Base-by-base conservation (phyloP, 768 basidiomycete species). In the Suillus occidentalis region DNA sequence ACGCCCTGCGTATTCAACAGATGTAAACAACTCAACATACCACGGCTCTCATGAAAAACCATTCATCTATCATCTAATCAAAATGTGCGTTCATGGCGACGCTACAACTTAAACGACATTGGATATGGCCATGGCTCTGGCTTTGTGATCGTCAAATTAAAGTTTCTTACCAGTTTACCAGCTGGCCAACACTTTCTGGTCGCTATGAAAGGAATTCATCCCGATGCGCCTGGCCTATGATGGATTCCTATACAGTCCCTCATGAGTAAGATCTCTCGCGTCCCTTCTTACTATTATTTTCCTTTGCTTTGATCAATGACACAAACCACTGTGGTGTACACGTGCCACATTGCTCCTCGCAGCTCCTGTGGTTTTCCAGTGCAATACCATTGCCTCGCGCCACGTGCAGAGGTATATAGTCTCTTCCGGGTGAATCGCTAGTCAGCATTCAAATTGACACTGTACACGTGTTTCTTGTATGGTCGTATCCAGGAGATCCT, bases 311-410 rank as follows among this genome's bases (percentile, higher is more conserved):
- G 7, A 52, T 16, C 13, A 57, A 4, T 37, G 25, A 52, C 49
- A 50, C 18, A n/a, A 64, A 50, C 18, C 25, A 18, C 25, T 57
- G 73, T 34, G 34, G 34, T 36, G 34, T 36, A 8, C 34, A 36
- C 34, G 34, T 36, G 34, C 73, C 67, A 73, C 34, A 8, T 36
- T 37, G 42, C 37, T 39, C 64, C 69, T 43, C 69, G 72, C 69
- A 72, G 71, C 67, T 74, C 72, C 72, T 74, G 34, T 34, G 34
- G 72, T 39, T 28, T 71, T 76, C 69, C 6, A 20, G 45, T 45
- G 4, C 45, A 45, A 45, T 45, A 49, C 6, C 6, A 10, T 31
- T 31, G 31, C 45, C 10, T 47, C n/a, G 18, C n/a, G 45, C 45
- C n/a, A 20, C 18, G 6, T 20, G 7, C 9, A 45, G 47, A 47